A percentile compares a stretch with the other conserved stretches of the same genome.
Conservation (phyloP, 2,329 filamentous ascomycete species). For the Scedosporium boydii region DNA sequence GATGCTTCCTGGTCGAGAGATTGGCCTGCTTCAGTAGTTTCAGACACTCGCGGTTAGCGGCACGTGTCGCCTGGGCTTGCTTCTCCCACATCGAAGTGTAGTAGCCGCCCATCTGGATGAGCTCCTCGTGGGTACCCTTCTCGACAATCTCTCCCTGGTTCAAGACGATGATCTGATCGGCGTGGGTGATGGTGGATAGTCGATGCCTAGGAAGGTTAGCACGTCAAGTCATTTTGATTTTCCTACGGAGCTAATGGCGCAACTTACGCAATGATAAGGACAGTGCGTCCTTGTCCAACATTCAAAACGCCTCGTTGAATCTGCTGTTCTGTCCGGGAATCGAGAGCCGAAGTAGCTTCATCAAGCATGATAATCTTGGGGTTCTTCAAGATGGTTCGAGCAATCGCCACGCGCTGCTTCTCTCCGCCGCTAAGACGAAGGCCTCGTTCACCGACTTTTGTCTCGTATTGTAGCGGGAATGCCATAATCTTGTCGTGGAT, state of each 20-base stretch:
- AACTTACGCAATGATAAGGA: conserved; percentile 85
- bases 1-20: conserved; percentile 13
- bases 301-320: conserved; percentile 80
- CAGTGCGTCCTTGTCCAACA: conserved; percentile 75
- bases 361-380: conserved; percentile 88
- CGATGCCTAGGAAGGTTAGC: conserved; percentile 47
- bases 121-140: conserved; percentile 67
- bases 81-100: conserved; percentile 86
- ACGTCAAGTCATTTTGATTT: conserved; percentile 13
- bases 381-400: conserved; percentile 84
- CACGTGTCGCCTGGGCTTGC: conserved; percentile 70
- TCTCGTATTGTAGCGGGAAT: conserved; percentile 81
- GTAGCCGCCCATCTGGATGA: conserved; percentile 59
- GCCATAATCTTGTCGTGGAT: conserved; percentile 87
- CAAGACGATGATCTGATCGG: conserved; percentile 75
- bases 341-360: conserved; percentile 84
- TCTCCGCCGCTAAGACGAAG: conserved; percentile 82
- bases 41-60: conserved; percentile 37
- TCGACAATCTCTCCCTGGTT: conserved; percentile 70
- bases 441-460: conserved; percentile 85
- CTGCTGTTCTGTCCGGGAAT: conserved; percentile 86
- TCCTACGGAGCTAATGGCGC: background rate
- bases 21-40: conserved; percentile 17
- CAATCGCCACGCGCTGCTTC: conserved; percentile 89
- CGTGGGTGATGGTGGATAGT: conserved; percentile 75